These are phyloP conservation scores for Groenewaldozyma sp. DNA, from an alignment of 1,139 yeast species.

Conservation along the genomic window DNA sequence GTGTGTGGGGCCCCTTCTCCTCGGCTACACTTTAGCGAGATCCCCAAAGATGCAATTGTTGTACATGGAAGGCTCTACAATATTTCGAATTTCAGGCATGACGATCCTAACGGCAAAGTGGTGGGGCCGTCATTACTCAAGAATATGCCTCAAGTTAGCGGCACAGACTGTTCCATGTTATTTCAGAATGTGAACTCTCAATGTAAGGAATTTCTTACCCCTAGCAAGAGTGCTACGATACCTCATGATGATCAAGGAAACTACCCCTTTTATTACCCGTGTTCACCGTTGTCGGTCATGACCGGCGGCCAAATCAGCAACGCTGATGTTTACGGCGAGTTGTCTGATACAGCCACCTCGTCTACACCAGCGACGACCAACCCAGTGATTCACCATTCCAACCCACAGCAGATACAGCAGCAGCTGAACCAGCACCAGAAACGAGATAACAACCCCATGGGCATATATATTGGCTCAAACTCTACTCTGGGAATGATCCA, in stretches of 20 bases:
- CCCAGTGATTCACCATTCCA: background rate
- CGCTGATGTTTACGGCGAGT: background rate
- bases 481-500: too few relatives aligned
- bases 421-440: background rate
- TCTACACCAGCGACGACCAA: too few relatives aligned
- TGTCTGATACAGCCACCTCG: too few relatives aligned
- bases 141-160: constrained; percentile 35
- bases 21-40: constrained; percentile 47
- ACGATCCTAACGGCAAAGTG: background rate
- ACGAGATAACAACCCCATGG: background rate
- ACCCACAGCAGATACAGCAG: background rate
- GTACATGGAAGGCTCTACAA: constrained; percentile 73
- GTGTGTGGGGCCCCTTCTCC: constrained; percentile 46
- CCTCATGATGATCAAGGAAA: constrained; percentile 36
- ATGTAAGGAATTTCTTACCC: constrained; percentile 60
- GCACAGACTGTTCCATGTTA: constrained; percentile 66
- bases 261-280: constrained; percentile 85
- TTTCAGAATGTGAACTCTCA: constrained; percentile 86
- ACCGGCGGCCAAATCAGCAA: background rate
- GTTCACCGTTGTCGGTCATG: constrained; percentile 40
- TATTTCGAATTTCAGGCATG: constrained; percentile 32
- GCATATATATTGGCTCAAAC: background rate
- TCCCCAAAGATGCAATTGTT: constrained; percentile 50
- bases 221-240: constrained; percentile 43
- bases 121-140: constrained; percentile 5